These are phyloP conservation scores for Suillus cothurnatus DNA, from an alignment of 768 basidiomycete species.

Conservation along the genomic window DNA sequence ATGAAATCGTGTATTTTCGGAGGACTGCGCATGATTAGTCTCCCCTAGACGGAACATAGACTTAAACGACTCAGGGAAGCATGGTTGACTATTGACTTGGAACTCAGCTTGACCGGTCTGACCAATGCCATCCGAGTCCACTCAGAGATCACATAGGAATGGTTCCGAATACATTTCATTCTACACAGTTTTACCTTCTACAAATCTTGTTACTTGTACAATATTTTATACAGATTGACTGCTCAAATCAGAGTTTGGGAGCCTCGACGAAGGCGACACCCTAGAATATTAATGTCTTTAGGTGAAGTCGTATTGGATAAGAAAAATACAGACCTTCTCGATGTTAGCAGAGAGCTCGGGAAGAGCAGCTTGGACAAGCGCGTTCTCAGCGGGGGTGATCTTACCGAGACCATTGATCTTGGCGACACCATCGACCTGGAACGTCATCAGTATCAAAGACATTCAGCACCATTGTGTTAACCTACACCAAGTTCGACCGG, in stretches of 20 bases:
- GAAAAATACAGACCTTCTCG: slow-evolving; percentile 51
- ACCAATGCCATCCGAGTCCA: not conserved
- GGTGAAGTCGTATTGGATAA: not conserved
- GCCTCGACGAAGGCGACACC: slow-evolving; percentile 27
- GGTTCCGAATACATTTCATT: not conserved
- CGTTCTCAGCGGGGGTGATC: slow-evolving; percentile 69
- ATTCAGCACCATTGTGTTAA: slow-evolving; percentile 22
- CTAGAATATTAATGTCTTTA: slow-evolving; percentile 12
- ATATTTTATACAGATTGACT: slow-evolving; percentile 1
- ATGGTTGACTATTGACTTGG: not conserved
- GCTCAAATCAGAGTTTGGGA: slow-evolving; percentile 28
- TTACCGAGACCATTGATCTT: slow-evolving; percentile 83
- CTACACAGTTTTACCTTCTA: too few relatives aligned
- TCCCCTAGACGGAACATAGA: not conserved
- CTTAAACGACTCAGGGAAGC: not conserved
- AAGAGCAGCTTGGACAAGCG: slow-evolving; percentile 78
- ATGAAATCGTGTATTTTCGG: not conserved
- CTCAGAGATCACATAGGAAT: not conserved
- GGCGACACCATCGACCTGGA: slow-evolving; percentile 76
- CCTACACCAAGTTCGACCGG: slow-evolving; percentile 86
- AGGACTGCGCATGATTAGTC: not conserved
- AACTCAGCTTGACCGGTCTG: not conserved
- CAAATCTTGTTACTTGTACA: not conserved
- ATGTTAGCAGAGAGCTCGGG: slow-evolving; percentile 80
- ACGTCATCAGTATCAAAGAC: not conserved